A percentile compares a stretch with the other conserved stretches of the same genome.
Evolutionary conservation across 2,329 filamentous ascomycete genomes (phyloP).

Genomic region (Venturiaceae sp.): DNA sequence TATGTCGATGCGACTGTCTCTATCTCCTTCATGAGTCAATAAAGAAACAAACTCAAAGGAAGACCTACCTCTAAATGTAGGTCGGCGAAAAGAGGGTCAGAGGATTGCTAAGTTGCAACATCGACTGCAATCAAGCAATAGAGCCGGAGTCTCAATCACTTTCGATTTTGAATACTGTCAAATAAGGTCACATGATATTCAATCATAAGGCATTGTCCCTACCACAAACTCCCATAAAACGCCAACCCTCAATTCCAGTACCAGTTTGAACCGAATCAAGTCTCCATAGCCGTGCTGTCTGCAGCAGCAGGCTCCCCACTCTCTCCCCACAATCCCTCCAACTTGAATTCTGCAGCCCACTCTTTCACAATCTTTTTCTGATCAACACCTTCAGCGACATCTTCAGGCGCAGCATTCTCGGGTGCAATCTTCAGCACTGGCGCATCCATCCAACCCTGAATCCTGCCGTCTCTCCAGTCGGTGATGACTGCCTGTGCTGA

Average conservation of each 20-base stretch:
- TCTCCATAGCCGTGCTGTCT: background rate
- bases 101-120: no score
- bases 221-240: background rate
- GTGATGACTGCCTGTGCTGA: slow-evolving; percentile 89
- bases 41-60: no score
- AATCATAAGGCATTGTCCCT: no score
- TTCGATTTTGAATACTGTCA: no score
- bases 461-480: slow-evolving; percentile 94
- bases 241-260: background rate
- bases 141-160: no score
- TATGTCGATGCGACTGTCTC: no score
- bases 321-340: slow-evolving; percentile 86
- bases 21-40: no score
- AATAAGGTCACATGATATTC: no score
- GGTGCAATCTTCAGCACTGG: slow-evolving; percentile 54
- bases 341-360: slow-evolving; percentile 90
- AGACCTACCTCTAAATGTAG: no score
- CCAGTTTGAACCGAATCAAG: background rate
- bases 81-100: no score
- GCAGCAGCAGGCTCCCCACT: slow-evolving; percentile 31
- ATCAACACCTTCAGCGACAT: slow-evolving; percentile 42
- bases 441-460: slow-evolving; percentile 83
- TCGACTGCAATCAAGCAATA: no score
- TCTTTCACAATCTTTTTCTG: slow-evolving; percentile 79
- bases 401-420: slow-evolving; percentile 25